phyloP scores from a whole-genome alignment of 2,329 filamentous ascomycete genomes.

The Penicillium hesseltinei region DNA sequence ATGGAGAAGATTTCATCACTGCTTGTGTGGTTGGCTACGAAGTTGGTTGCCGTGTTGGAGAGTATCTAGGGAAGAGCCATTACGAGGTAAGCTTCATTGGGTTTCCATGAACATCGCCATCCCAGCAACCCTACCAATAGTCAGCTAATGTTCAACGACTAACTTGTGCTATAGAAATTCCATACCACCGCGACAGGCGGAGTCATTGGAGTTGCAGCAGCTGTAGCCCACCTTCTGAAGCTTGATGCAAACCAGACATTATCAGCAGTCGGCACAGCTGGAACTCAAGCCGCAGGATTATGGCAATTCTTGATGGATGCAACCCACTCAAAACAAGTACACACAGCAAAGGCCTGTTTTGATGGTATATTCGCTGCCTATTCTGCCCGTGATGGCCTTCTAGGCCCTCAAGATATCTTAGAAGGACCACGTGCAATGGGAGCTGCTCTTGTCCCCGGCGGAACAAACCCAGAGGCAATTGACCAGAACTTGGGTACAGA shows the following conservation, averaged over 20 bases:
- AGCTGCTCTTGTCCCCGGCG: constrained; percentile 19
- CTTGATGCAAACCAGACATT: constrained; percentile 23
- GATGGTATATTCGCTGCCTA: constrained; percentile 35
- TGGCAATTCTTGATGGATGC: constrained; percentile 32
- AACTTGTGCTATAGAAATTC: constrained; percentile 20
- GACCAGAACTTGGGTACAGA: constrained; percentile 13
- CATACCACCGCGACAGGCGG: constrained; percentile 30
- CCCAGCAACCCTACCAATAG: too few species aligned
- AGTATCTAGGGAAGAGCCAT: constrained; percentile 32
- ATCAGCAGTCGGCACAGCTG: constrained; percentile 32
- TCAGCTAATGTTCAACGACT: not conserved
- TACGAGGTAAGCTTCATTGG: constrained; percentile 25
- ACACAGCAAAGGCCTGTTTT: constrained; percentile 34
- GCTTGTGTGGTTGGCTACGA: constrained; percentile 36
- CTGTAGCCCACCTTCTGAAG: constrained; percentile 26
- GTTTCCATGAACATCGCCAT: too few species aligned
- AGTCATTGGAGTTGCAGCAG: constrained; percentile 31
- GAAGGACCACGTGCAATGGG: constrained; percentile 32
- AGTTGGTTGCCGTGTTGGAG: constrained; percentile 31
- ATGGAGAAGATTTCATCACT: constrained; percentile 30
- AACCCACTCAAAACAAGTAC: constrained; percentile 34
- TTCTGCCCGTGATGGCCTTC: constrained; percentile 26
- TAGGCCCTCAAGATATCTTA: constrained; percentile 27
- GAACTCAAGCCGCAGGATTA: constrained; percentile 34
- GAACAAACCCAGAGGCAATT: too few species aligned